Conservation (phyloP, 371 early-diverging fungal species). For the Rhizopus delemar region DNA sequence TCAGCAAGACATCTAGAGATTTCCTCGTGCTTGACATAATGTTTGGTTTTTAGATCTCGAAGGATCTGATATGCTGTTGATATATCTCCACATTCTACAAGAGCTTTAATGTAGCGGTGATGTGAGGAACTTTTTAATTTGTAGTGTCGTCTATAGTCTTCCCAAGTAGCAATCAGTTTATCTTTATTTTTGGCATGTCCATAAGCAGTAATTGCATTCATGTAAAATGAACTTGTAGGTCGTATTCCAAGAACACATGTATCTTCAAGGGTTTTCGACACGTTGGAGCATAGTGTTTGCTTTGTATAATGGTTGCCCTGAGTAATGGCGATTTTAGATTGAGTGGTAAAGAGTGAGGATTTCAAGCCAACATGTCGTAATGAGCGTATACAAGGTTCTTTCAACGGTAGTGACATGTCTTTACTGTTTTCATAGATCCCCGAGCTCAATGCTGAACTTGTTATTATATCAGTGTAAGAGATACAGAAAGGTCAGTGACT, state of each 20-base stretch:
- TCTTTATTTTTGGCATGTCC: slow-evolving; percentile 19
- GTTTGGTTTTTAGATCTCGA: slow-evolving; percentile 8
- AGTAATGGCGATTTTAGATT: slow-evolving; percentile 6
- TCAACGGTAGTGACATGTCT: slow-evolving; percentile 47
- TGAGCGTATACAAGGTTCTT: slow-evolving; percentile 41
- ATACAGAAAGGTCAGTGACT: neutral
- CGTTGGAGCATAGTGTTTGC: neutral
- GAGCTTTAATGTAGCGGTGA: slow-evolving; percentile 24
- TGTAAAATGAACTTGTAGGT: slow-evolving; percentile 20
- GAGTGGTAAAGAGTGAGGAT: slow-evolving; percentile 9
- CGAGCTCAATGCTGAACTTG: neutral
- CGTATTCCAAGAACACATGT: slow-evolving; percentile 4
- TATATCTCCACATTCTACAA: slow-evolving; percentile 22
- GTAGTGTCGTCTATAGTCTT: slow-evolving; percentile 13
- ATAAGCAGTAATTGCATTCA: slow-evolving; percentile 31
- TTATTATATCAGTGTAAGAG: slow-evolving; percentile 3
- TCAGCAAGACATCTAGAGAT: slow-evolving; percentile 15
- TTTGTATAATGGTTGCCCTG: slow-evolving; percentile 4
- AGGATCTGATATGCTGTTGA: slow-evolving; percentile 1
- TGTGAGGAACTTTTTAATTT: slow-evolving; percentile 4
- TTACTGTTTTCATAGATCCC: slow-evolving; percentile 17
- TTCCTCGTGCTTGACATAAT: slow-evolving; percentile 1
- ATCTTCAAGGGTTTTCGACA: slow-evolving; percentile 1
- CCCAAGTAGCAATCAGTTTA: slow-evolving; percentile 16
- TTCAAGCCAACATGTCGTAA: slow-evolving; percentile 22